phyloP scores from a whole-genome alignment of 208 protist species.

The Endotrypanum monterogeii region DNA sequence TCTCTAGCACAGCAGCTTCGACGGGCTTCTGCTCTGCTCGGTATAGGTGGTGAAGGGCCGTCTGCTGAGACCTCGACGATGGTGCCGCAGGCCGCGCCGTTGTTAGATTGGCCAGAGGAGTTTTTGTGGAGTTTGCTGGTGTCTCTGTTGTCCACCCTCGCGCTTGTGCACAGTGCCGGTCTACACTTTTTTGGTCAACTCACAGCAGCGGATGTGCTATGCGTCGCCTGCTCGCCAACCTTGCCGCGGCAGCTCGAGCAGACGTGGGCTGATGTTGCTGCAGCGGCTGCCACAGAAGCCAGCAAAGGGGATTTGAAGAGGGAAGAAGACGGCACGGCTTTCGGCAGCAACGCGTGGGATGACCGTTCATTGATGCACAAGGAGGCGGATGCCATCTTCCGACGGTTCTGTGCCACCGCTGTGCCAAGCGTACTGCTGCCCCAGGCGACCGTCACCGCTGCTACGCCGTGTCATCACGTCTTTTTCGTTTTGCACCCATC shows the following conservation, averaged over 20 bases:
- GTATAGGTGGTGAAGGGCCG: neutral
- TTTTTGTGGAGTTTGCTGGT: constrained; percentile 75
- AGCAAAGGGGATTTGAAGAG: neutral
- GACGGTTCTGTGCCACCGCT: constrained; percentile 25
- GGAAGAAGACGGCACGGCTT: neutral
- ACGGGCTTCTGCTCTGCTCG: constrained; percentile 15
- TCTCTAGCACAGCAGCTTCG: constrained; percentile 29
- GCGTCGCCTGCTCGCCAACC: constrained; percentile 45
- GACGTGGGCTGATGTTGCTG: constrained; percentile 22
- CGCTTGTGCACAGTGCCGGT: constrained; percentile 60
- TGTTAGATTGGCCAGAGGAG: constrained; percentile 72
- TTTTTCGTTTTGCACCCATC: constrained; percentile 48
- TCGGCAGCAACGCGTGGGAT: neutral
- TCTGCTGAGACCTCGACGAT: neutral
- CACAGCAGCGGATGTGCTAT: constrained; percentile 63
- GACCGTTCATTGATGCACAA: neutral
- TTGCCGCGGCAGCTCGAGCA: constrained; percentile 38
- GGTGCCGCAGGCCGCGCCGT: constrained; percentile 20
- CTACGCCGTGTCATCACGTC: constrained; percentile 48
- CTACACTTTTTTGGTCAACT: constrained; percentile 73
- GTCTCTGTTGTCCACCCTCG: constrained; percentile 60
- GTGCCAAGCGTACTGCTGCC: constrained; percentile 25
- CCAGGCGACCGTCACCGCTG: constrained; percentile 34
- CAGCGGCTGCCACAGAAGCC: neutral
- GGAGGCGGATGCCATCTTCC: constrained; percentile 18